Conservation (phyloP, 2,329 filamentous ascomycete species). For the Mollisia scopiformis region DNA sequence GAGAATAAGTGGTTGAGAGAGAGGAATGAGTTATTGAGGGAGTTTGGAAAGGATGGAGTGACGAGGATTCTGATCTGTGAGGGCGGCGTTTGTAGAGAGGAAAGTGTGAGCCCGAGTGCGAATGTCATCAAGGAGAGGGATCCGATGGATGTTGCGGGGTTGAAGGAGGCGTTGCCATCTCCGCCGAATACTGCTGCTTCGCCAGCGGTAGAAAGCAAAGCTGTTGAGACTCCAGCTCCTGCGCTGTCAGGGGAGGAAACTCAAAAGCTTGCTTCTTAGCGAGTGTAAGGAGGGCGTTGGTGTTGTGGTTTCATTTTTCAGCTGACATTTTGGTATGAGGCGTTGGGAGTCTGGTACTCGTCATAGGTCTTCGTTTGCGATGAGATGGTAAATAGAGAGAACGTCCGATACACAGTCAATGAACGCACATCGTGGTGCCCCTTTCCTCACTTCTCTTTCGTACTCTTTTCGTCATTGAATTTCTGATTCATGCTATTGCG, state of each 20-base stretch:
- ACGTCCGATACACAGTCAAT: too few species aligned
- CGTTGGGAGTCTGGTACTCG: not conserved
- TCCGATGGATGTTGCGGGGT: not conserved
- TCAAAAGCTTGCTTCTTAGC: not conserved
- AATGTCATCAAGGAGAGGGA: not conserved
- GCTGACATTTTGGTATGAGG: not conserved
- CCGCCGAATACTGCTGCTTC: not conserved
- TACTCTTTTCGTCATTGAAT: too few species aligned
- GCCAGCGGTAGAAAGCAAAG: not conserved
- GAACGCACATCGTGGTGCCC: too few species aligned
- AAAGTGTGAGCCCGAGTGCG: slow-evolving; percentile 8
- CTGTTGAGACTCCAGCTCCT: not conserved
- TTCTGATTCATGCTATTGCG: too few species aligned
- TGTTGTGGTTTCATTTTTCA: not conserved
- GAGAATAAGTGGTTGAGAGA: slow-evolving; percentile 48
- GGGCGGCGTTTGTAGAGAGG: slow-evolving; percentile 47
- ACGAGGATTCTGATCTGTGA: slow-evolving; percentile 50
- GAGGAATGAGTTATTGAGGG: slow-evolving; percentile 47
- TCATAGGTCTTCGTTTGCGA: too few species aligned
- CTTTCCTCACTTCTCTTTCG: too few species aligned
- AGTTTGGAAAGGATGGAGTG: slow-evolving; percentile 39
- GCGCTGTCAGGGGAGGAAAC: not conserved
- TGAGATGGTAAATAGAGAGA: too few species aligned
- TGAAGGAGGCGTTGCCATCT: not conserved
- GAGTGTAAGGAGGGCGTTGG: too few species aligned